These are phyloP conservation scores for Pythium aristosporum DNA, from an alignment of 352 stramenopile genomes.

Conservation along the genomic window DNA sequence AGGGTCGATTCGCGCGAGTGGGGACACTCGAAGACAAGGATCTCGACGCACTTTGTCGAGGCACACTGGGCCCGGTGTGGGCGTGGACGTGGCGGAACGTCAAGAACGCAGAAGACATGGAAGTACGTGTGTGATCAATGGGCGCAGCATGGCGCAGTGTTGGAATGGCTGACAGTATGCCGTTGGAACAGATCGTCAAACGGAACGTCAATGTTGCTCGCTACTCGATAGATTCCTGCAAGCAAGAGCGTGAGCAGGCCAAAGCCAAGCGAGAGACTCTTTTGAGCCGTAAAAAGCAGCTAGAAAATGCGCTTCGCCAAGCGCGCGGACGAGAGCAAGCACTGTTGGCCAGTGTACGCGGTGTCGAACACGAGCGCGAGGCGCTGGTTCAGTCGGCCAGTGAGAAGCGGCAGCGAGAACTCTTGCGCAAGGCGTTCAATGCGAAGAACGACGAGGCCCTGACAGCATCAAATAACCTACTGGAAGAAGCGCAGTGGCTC, in stretches of 20 bases:
- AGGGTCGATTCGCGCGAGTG: slow-evolving; percentile 37
- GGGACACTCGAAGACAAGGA: slow-evolving; percentile 39
- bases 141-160: neutral
- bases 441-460: slow-evolving; percentile 21
- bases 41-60: slow-evolving; percentile 42
- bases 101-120: slow-evolving; percentile 38
- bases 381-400: neutral
- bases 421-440: slow-evolving; percentile 33
- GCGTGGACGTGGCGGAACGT: slow-evolving; percentile 41
- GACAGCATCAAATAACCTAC: neutral
- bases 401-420: slow-evolving; percentile 34
- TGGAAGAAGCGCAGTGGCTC: slow-evolving; percentile 15
- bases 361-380: slow-evolving; percentile 32
- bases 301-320: slow-evolving; percentile 28
- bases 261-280: slow-evolving; percentile 25
- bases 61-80: slow-evolving; percentile 35
- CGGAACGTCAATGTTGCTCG: slow-evolving; percentile 38
- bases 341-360: slow-evolving; percentile 28
- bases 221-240: slow-evolving; percentile 32
- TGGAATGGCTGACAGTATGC: neutral
- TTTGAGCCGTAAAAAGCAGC: slow-evolving; percentile 18
- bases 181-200: slow-evolving; percentile 23
- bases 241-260: slow-evolving; percentile 37
- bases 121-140: slow-evolving; percentile 15
- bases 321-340: slow-evolving; percentile 27